Percentiles rank a stretch among this genome's conserved stretches.
Conservation (phyloP, 306 rosid genomes). For the Vicia faba region DNA sequence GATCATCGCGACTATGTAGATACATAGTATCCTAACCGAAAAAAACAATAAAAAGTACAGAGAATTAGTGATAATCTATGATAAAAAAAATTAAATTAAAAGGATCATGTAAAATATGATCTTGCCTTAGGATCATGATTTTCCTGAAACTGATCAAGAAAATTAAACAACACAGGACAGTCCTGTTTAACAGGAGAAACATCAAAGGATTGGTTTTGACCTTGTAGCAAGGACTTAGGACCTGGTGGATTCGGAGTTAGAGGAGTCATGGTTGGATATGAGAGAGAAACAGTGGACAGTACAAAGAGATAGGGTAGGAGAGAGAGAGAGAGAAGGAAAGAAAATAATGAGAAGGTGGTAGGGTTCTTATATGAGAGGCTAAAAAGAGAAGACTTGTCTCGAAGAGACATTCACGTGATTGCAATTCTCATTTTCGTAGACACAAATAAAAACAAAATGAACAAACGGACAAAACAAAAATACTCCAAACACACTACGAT, state of each 20-base stretch:
- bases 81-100: background rate
- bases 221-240: slow-evolving; percentile 39
- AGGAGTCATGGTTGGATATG: slow-evolving; percentile 52
- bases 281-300: slow-evolving; percentile 24
- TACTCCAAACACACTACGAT: slow-evolving; percentile 44
- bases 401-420: slow-evolving; percentile 68
- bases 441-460: slow-evolving; percentile 26
- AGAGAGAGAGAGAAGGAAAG: slow-evolving; percentile 23
- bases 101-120: slow-evolving; percentile 8
- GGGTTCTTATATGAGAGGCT: slow-evolving; percentile 43
- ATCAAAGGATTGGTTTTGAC: slow-evolving; percentile 44
- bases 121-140: slow-evolving; percentile 54
- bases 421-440: slow-evolving; percentile 28
- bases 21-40: background rate
- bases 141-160: slow-evolving; percentile 35
- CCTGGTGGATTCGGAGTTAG: slow-evolving; percentile 49
- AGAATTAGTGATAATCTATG: background rate
- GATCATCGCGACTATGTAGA: background rate
- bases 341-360: slow-evolving; percentile 34
- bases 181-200: slow-evolving; percentile 41
- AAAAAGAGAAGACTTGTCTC: slow-evolving; percentile 41
- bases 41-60: background rate
- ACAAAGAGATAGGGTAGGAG: slow-evolving; percentile 44
- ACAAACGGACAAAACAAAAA: slow-evolving; percentile 63
- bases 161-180: slow-evolving; percentile 36